Evolutionary conservation across 768 basidiomycete genomes (phyloP), one percentile per base, ranked within the genome.

Genomic region (Lactifluus volemus): DNA sequence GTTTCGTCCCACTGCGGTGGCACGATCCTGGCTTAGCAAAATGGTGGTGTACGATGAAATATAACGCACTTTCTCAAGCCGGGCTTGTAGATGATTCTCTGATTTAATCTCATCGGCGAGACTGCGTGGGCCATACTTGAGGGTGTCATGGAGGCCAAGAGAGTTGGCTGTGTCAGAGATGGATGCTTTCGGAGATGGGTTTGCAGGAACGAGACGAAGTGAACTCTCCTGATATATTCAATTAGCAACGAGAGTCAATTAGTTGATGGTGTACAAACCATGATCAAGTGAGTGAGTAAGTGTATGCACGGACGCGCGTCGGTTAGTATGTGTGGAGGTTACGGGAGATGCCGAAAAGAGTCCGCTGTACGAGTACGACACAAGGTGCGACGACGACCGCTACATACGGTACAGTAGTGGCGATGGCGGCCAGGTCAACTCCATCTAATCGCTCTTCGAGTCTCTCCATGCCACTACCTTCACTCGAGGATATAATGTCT

Each of bases 101-200:
- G 83, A 77, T 63, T 85, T 81, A 11, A 85, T 77, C 67, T 93
- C 87, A 19, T 86, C 80, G 0, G 88, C 88, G 63, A 98, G 80
- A 68, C 79, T 91, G 61, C 88, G 83, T 21, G 86, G 84, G 3
- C 96, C 96, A 73, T 95, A 84, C 54, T 83, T 80, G 58, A 99
- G 80, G 3, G 90, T 84, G 72, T 98, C 93, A 71, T 97, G 96
- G 1, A 93, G 78, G 44, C 94, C 95, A 56, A 91, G 75, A 64
- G 79, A 79, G 73, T 87, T 88, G 55, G 83, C 80, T 6, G 84
- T 91, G 70, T 84, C 79, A 61, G 80, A 73, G 49, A 89, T 69
- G 5, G 89, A 83, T 2, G 86, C 89, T 12, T 80, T 74, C 72
- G 86, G 84, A 53, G 78, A 69, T 45, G 73, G 69, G 55, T 70